Conservation (phyloP, 2,329 filamentous ascomycete species). For the Aplosporella prunicola region DNA sequence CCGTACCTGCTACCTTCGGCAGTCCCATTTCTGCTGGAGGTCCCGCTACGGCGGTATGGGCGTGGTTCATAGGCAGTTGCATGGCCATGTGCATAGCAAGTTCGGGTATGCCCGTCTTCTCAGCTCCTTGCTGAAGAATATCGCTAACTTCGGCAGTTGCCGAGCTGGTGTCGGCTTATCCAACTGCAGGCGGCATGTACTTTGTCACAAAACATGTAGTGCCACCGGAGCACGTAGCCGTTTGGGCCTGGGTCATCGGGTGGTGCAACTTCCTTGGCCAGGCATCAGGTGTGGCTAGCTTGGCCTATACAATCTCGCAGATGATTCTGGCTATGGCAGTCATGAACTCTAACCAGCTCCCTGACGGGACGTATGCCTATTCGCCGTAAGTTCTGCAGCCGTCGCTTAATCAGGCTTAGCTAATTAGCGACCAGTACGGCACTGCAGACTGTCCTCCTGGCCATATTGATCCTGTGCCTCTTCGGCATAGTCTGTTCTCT, state of each 20-base stretch:
- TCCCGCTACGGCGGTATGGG: constrained; percentile 56
- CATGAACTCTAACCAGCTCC: constrained; percentile 47
- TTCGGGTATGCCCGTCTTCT: constrained; percentile 33
- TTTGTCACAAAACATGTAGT: constrained; percentile 59
- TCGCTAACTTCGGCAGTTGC: constrained; percentile 39
- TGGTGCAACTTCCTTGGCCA: constrained; percentile 59
- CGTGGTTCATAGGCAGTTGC: constrained; percentile 53
- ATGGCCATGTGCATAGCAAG: constrained; percentile 57
- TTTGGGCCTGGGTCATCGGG: constrained; percentile 58
- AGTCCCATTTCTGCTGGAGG: constrained; percentile 50
- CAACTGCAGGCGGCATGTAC: constrained; percentile 56
- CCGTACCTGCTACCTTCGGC: constrained; percentile 54
- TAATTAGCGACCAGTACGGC: constrained; percentile 38
- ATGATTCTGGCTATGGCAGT: constrained; percentile 53
- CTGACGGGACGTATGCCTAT: constrained; percentile 44
- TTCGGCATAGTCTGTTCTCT: constrained; percentile 54
- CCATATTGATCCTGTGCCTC: constrained; percentile 45
- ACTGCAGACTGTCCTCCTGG: constrained; percentile 48
- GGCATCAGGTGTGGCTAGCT: constrained; percentile 52
- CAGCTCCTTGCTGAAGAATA: neutral
- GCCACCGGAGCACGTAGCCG: constrained; percentile 49
- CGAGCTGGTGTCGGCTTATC: constrained; percentile 57
- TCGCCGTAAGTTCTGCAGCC: constrained; percentile 40
- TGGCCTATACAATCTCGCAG: constrained; percentile 54
- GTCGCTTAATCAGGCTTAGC: constrained; percentile 10